Percentiles rank a stretch among this genome's conserved stretches.
These are phyloP conservation scores for Fusarium floridanum DNA, from an alignment of 2,329 filamentous ascomycete genomes.

Conservation along the genomic window DNA sequence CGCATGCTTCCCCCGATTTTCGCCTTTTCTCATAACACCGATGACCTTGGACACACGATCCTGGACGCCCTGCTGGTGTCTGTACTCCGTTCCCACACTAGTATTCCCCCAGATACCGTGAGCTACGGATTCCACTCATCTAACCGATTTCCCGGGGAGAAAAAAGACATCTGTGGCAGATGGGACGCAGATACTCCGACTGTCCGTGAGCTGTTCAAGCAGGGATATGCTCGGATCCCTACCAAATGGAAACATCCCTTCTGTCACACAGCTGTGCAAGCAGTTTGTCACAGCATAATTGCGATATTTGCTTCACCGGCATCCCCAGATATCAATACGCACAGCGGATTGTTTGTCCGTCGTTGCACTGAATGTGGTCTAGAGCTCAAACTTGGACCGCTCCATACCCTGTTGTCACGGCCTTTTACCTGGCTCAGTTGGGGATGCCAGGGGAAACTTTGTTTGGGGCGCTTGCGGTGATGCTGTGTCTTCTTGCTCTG, in stretches of 20 bases:
- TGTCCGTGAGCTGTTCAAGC: background rate
- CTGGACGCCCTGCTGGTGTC: slow-evolving; percentile 1
- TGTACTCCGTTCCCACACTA: slow-evolving; percentile 19
- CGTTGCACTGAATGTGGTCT: slow-evolving; percentile 21
- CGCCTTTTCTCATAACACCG: slow-evolving; percentile 5
- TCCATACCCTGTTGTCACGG: slow-evolving; percentile 5
- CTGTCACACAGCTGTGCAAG: slow-evolving; percentile 22
- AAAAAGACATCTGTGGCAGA: slow-evolving; percentile 29
- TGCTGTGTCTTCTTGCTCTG: slow-evolving; percentile 9
- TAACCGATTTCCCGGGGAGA: slow-evolving; percentile 19
- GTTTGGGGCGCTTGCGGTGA: slow-evolving; percentile 21
- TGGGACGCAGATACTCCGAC: slow-evolving; percentile 5
- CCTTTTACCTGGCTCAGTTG: slow-evolving; percentile 15
- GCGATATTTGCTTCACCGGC: background rate
- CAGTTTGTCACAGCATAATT: slow-evolving; percentile 12
- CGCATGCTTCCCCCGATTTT: fast-evolving
- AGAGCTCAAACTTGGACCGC: slow-evolving; percentile 16
- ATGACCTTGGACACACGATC: slow-evolving; percentile 18
- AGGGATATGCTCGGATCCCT: slow-evolving; percentile 17
- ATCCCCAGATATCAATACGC: background rate
- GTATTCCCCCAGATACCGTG: background rate
- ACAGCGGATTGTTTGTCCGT: slow-evolving; percentile 17
- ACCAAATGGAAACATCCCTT: slow-evolving; percentile 26
- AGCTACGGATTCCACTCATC: slow-evolving; percentile 5
- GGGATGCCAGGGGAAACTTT: slow-evolving; percentile 27